phyloP scores from a whole-genome alignment of 31 red algal genomes.

The Asparagopsis taxiformis region DNA sequence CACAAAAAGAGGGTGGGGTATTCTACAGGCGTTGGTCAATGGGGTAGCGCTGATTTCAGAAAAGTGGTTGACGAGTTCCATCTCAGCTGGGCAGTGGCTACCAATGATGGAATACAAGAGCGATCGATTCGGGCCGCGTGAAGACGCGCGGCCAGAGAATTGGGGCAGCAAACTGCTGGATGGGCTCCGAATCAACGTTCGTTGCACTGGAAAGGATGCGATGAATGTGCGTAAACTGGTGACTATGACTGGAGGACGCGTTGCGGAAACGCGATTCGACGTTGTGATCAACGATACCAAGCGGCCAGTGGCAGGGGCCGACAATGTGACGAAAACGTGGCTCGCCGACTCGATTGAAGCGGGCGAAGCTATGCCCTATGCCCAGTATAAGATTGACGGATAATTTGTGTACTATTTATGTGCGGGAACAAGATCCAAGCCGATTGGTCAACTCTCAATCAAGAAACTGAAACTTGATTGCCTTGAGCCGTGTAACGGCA shows the following conservation, averaged over 20 bases:
- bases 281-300: slow-evolving; percentile 54
- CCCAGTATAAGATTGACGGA: slow-evolving; percentile 10
- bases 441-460: neutral
- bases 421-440: neutral
- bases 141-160: slow-evolving; percentile 3
- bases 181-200: slow-evolving; percentile 35
- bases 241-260: slow-evolving; percentile 26
- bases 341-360: slow-evolving; percentile 64
- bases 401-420: neutral
- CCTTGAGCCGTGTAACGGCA: neutral
- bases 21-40: slow-evolving; percentile 44
- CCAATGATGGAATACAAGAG: slow-evolving; percentile 36
- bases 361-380: slow-evolving; percentile 42
- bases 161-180: slow-evolving; percentile 22
- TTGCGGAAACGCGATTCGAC: slow-evolving; percentile 57
- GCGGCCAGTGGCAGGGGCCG: slow-evolving; percentile 17
- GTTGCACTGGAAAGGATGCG: slow-evolving; percentile 38
- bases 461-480: neutral
- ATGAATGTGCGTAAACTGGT: slow-evolving; percentile 38
- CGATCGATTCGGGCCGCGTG: slow-evolving; percentile 45
- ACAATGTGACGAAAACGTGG: slow-evolving; percentile 60
- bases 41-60: slow-evolving; percentile 54
- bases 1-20: slow-evolving; percentile 61
- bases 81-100: slow-evolving; percentile 56
- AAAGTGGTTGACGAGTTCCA: slow-evolving; percentile 53